phyloP scores from a whole-genome alignment of 164 flowering plant genomes.

The Pachysandra terminalis region DNA sequence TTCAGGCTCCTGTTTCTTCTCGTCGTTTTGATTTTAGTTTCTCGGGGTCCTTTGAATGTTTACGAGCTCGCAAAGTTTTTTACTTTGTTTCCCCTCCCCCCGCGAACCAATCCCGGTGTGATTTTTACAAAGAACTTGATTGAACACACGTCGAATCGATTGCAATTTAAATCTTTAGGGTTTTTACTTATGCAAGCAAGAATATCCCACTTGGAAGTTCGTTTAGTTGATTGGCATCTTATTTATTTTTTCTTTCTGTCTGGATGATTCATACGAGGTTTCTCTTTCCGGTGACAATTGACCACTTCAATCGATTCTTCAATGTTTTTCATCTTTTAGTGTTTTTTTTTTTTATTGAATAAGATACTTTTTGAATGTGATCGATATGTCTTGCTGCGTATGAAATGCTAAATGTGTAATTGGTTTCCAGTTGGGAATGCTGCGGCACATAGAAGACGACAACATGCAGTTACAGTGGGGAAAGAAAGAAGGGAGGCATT shows the following conservation, averaged over 20 bases:
- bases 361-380: background rate
- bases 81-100: too few relatives aligned
- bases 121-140: background rate
- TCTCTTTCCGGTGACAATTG: too few relatives aligned
- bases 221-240: background rate
- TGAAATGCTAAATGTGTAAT: background rate
- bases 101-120: background rate
- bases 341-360: background rate
- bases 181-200: background rate
- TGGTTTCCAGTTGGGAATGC: slow-evolving; percentile 56
- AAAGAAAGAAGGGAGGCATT: slow-evolving; percentile 88
- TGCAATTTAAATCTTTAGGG: background rate
- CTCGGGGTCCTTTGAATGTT: background rate
- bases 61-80: background rate
- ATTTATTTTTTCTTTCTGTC: background rate
- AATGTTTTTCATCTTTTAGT: background rate
- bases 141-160: background rate
- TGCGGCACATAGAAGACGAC: slow-evolving; percentile 71
- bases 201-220: background rate
- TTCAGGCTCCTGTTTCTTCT: background rate
- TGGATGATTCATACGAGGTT: too few relatives aligned
- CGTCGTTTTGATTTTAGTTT: background rate
- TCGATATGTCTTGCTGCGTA: too few relatives aligned
- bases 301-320: too few relatives aligned
- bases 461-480: slow-evolving; percentile 68